Conservation (phyloP, 2,329 filamentous ascomycete genomes). For the Phoma sp. region DNA sequence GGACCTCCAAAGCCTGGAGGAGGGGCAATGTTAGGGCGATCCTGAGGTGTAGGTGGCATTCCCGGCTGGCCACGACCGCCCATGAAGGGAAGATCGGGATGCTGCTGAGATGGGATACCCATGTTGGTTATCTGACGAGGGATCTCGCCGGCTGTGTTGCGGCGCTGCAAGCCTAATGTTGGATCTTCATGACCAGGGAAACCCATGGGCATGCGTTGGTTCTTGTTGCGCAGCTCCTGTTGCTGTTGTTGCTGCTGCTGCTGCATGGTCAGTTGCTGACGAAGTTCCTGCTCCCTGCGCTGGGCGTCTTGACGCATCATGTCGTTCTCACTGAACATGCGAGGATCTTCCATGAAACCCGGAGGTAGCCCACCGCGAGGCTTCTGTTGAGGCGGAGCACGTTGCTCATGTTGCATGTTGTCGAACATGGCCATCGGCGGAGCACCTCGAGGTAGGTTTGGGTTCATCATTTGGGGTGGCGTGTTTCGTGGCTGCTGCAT, state of each 20-base stretch:
- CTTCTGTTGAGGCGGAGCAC: conserved; percentile 48
- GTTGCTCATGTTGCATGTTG: conserved; percentile 34
- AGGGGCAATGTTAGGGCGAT: conserved; percentile 44
- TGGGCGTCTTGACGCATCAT: conserved; percentile 41
- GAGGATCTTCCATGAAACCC: conserved; percentile 46
- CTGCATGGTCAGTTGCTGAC: conserved; percentile 29
- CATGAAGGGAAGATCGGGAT: conserved; percentile 45
- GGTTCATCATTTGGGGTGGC: conserved; percentile 41
- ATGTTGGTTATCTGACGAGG: conserved; percentile 49
- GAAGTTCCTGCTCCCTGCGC: conserved; percentile 40
- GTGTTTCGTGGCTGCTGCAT: conserved; percentile 67
- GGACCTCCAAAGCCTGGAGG: conserved; percentile 45
- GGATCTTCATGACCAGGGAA: conserved; percentile 44
- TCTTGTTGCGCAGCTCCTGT: conserved; percentile 44
- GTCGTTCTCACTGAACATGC: conserved; percentile 41
- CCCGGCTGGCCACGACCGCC: conserved; percentile 40
- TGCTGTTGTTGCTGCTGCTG: conserved; percentile 33
- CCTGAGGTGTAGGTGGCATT: conserved; percentile 46
- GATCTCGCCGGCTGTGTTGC: conserved; percentile 43
- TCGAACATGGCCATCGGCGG: conserved; percentile 45
- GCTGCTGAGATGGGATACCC: conserved; percentile 50
- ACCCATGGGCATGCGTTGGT: conserved; percentile 40
- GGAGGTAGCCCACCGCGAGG: conserved; percentile 44
- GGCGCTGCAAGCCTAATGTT: conserved; percentile 43
- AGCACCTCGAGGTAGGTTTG: conserved; percentile 44